phyloP scores from a whole-genome alignment of 2,329 filamentous ascomycete species.

The Fusarium illudens region DNA sequence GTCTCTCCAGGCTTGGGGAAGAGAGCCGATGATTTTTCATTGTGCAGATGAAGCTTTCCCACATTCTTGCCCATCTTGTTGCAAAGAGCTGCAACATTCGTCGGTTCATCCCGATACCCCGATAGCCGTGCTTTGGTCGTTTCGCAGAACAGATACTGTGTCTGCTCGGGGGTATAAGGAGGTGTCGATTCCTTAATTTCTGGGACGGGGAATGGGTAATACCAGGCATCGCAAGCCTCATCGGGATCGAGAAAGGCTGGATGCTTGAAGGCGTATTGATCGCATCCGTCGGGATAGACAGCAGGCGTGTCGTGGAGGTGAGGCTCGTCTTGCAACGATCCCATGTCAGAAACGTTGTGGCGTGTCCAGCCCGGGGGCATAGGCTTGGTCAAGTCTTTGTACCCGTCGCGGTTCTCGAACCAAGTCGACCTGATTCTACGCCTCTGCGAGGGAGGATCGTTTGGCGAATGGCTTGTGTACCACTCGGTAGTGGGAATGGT shows the following conservation, averaged over 20 bases:
- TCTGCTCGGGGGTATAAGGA: slow-evolving; percentile 16
- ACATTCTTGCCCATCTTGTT: background rate
- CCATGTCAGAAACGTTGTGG: background rate
- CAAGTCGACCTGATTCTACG: slow-evolving; percentile 2
- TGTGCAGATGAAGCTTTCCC: background rate
- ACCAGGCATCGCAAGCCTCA: background rate
- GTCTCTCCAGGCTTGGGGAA: background rate
- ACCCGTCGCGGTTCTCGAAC: slow-evolving; percentile 5
- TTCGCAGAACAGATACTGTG: slow-evolving; percentile 10
- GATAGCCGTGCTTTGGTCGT: background rate
- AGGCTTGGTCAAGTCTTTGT: slow-evolving; percentile 2
- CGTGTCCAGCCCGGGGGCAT: slow-evolving; percentile 6
- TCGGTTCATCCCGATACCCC: background rate
- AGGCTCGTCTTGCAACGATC: background rate
- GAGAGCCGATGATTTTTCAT: background rate
- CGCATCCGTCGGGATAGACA: slow-evolving; percentile 14
- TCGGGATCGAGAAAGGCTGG: background rate
- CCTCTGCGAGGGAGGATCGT: background rate
- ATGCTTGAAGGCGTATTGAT: background rate
- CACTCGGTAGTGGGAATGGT: background rate
- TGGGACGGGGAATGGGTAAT: slow-evolving; percentile 7
- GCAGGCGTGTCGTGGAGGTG: too few relatives aligned
- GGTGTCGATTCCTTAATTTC: slow-evolving; percentile 7
- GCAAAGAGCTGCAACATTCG: background rate
- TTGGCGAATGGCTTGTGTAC: background rate